Conservation (phyloP, 441 rosid genomes). For the Biscutella laevigata region DNA sequence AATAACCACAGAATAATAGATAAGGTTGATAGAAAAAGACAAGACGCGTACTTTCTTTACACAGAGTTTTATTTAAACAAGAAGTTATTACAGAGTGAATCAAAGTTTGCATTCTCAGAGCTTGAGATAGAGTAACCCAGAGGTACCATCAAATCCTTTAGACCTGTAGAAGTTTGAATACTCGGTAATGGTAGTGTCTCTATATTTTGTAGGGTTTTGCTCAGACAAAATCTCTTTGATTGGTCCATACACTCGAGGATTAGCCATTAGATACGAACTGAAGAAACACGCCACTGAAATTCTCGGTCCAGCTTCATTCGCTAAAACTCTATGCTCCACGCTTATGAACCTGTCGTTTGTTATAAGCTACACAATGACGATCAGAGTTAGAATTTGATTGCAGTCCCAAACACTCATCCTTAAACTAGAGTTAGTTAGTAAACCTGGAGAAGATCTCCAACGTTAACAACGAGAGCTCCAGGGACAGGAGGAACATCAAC, state of each 20-base stretch:
- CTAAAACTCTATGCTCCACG: slow-evolving; percentile 43
- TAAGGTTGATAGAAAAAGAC: neutral
- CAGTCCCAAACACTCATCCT: too few relatives aligned
- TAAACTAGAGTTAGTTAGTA: too few relatives aligned
- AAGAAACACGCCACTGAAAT: slow-evolving; percentile 52
- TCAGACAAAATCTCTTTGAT: slow-evolving; percentile 49
- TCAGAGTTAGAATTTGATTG: neutral
- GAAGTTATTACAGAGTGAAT: too few relatives aligned
- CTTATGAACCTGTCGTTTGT: slow-evolving; percentile 52
- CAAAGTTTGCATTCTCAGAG: slow-evolving; percentile 15
- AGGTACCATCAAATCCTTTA: slow-evolving; percentile 44
- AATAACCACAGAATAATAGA: neutral
- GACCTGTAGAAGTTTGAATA: slow-evolving; percentile 21
- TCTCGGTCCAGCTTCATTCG: slow-evolving; percentile 41
- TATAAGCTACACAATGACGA: slow-evolving; percentile 21
- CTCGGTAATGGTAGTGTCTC: slow-evolving; percentile 37
- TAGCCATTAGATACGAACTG: slow-evolving; percentile 18
- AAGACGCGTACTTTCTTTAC: too few relatives aligned
- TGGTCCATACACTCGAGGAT: slow-evolving; percentile 39
- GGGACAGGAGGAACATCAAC: slow-evolving; percentile 36
- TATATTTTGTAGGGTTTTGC: slow-evolving; percentile 41
- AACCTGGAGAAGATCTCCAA: slow-evolving; percentile 52
- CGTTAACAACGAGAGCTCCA: slow-evolving; percentile 46
- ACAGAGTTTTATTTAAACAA: too few relatives aligned
- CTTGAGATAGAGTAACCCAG: slow-evolving; percentile 34